phyloP scores from a whole-genome alignment of 208 protist genomes.

The Acanthamoeba castellanii region DNA sequence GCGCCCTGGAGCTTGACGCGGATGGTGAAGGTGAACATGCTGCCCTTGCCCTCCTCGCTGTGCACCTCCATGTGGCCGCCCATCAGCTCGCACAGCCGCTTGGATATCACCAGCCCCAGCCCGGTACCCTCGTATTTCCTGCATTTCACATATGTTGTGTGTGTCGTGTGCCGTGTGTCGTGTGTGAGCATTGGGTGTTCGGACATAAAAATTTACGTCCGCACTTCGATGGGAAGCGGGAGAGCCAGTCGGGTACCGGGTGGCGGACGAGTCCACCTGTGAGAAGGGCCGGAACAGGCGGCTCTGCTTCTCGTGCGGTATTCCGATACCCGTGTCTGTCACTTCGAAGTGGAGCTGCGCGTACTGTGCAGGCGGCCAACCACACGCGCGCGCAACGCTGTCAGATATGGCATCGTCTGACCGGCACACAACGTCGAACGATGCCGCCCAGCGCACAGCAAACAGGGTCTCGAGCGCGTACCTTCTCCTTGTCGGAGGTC shows the following conservation, averaged over 20 bases:
- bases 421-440: too few species aligned
- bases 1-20: not conserved
- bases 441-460: too few species aligned
- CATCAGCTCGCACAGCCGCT: slow-evolving; percentile 58
- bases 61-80: not conserved
- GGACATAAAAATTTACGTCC: too few species aligned
- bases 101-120: slow-evolving; percentile 58
- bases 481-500: not conserved
- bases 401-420: not conserved
- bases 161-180: not conserved
- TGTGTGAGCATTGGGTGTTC: too few species aligned
- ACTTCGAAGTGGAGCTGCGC: slow-evolving; percentile 71
- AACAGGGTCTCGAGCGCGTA: not conserved
- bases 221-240: too few species aligned
- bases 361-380: not conserved
- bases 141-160: not conserved
- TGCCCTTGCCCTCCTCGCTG: slow-evolving; percentile 14
- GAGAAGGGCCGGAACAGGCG: slow-evolving; percentile 76
- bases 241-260: too few species aligned
- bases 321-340: slow-evolving; percentile 83
- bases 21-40: slow-evolving; percentile 52
- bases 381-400: too few species aligned
- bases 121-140: slow-evolving; percentile 77
- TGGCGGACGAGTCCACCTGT: slow-evolving; percentile 32
- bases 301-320: slow-evolving; percentile 62